Conservation (phyloP, 352 stramenopile species). For the Globisporangium rhizosaccharum region DNA sequence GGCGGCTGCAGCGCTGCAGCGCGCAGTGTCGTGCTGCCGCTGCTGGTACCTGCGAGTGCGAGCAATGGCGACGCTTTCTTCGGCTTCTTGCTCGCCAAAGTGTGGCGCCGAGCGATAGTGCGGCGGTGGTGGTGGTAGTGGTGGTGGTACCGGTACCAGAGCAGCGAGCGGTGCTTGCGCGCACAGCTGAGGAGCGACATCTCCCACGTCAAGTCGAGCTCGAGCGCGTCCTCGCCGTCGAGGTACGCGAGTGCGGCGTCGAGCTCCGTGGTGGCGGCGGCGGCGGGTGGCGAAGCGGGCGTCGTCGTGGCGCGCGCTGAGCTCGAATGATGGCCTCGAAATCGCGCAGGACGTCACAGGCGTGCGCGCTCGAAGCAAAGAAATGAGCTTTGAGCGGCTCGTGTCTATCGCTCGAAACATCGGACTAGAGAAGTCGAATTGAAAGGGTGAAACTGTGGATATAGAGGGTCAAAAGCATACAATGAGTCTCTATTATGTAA, state of each 20-base stretch:
- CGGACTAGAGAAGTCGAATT: no score
- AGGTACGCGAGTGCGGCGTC: background rate
- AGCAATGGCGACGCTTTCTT: slow-evolving; percentile 7
- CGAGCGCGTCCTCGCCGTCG: slow-evolving; percentile 27
- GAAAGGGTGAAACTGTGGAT: no score
- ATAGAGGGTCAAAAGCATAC: no score
- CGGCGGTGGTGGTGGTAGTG: slow-evolving; percentile 8
- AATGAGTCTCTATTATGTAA: no score
- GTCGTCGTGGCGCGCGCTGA: background rate
- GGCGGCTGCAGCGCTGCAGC: background rate
- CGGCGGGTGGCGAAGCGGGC: background rate
- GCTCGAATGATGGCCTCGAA: background rate
- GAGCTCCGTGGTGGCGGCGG: background rate
- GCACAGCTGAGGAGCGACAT: slow-evolving; percentile 56
- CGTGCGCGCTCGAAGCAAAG: background rate
- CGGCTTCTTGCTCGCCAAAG: slow-evolving; percentile 10
- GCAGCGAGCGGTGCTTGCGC: slow-evolving; percentile 43
- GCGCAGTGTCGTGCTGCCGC: slow-evolving; percentile 2
- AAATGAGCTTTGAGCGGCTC: background rate
- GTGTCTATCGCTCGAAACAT: no score
- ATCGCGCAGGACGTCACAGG: no score
- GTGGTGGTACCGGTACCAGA: slow-evolving; percentile 34
- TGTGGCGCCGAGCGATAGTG: slow-evolving; percentile 27
- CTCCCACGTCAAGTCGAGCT: slow-evolving; percentile 37
- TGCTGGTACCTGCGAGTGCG: slow-evolving; percentile 7